Percentiles rank a stretch among this genome's conserved stretches.
Evolutionary conservation across 768 basidiomycete species (phyloP).

Genomic region (Hysterangium stoloniferum): DNA sequence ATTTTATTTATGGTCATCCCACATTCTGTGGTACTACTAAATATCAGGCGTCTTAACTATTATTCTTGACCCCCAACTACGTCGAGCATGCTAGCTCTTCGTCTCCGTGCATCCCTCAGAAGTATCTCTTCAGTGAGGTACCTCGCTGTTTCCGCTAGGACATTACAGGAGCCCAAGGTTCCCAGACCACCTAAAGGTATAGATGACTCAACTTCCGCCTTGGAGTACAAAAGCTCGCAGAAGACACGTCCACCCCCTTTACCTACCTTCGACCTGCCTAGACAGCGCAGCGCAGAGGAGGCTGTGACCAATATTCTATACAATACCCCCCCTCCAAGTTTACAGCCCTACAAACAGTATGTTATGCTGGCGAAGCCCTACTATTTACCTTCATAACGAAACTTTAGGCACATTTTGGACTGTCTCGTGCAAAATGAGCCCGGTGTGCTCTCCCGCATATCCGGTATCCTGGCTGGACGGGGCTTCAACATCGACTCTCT

Average conservation of each 20-base stretch:
- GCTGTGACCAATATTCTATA: conserved; percentile 97
- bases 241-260: conserved; percentile 72
- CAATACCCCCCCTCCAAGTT: conserved; percentile 87
- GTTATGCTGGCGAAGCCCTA: conserved; percentile 18
- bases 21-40: background rate
- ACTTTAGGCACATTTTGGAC: conserved; percentile 81
- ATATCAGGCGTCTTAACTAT: background rate
- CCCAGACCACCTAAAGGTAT: conserved; percentile 75
- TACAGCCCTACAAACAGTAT: conserved; percentile 90
- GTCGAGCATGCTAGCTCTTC: conserved; percentile 1
- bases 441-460: conserved; percentile 96
- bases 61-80: background rate
- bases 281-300: conserved; percentile 82
- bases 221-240: conserved; percentile 82
- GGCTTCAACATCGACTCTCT: conserved; percentile 99
- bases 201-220: conserved; percentile 89
- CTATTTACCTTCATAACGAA: conserved; percentile 8
- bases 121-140: background rate
- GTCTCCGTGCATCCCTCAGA: background rate
- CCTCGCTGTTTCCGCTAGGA: conserved; percentile 3
- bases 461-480: conserved; percentile 92
- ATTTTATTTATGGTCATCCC: background rate
- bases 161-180: background rate
- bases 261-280: conserved; percentile 78
- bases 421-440: conserved; percentile 99